Evolutionary conservation across 23 red algal genomes (phyloP), one percentile per base, ranked within the genome.

Genomic region (Gracilaria domingensis): DNA sequence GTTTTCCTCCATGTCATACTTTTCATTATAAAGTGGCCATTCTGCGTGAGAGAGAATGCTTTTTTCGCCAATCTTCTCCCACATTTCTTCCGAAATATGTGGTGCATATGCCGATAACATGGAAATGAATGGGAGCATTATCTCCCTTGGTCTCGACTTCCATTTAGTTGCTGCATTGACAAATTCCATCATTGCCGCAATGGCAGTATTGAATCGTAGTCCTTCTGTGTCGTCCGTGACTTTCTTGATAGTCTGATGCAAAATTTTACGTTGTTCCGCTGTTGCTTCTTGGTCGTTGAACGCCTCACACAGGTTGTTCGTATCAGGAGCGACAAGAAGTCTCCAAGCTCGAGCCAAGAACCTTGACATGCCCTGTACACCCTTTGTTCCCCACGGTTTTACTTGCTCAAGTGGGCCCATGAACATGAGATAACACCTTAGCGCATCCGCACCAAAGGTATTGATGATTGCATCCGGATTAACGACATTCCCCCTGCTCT

Each of bases 351-450:
- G 91, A 34, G 83, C 88, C 9, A 99, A 85, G 65, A 99, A 99
- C n/a, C 97, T 82, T 47, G 91, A 74, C 93, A 96, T 93, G n/a
- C 93, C 93, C 54, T 88, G 78, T 21, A 98, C 96, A 56, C 85
- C 96, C 42, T 88, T 90, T 6, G 90, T 99, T 32, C 78, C 61
- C 94, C 93, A 95, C 35, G 92, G 92, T 85, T 99, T 96, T 21
- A 99, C 97, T 77, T 96, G 94, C 64, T 99, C 97, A 65, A 99
- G 86, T 38, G 97, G 97, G 40, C 97, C 97, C 97, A 99, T 99
- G 74, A 96, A 99, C 97, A 99, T 99, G 37, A 99, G 84, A 88
- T 96, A 99, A 80, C 94, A 96, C 21, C 97, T 94, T 26, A 99
- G 65, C 1, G 97, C 95, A 86, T 99, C 97, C 12, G 97, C 90